Evolutionary conservation across 2,329 filamentous ascomycete genomes (phyloP), one percentile per base, ranked within the genome.

Genomic region (Chrysosporium keratinophilum): DNA sequence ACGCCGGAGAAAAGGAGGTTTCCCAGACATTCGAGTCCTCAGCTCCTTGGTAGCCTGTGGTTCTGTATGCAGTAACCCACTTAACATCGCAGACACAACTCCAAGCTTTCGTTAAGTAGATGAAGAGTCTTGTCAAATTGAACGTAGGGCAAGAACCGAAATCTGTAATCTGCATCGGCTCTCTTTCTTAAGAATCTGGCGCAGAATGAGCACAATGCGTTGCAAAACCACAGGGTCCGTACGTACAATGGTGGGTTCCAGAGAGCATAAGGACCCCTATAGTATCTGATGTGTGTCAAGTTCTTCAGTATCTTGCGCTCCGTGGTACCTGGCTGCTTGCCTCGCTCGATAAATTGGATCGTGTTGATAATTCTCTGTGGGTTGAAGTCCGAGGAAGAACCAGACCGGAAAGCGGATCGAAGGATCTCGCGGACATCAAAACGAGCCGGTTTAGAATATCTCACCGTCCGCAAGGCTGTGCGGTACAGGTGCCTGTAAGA

Each of bases 401-500:
- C 66, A 11, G 64, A 65, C 54, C 73, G 69, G 63, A 75, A 76
- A 23, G 71, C 61, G 7, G 65, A 64, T 49, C 70, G 69, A 40
- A 76, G 58, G 28, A 66, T 69, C 50, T 74, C 66, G 49, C 74
- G 74, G 15, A 81, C 64, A 1, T 77, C 73, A 66, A 76, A 75
- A 52, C 79, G 78, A 17, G 76, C 73, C 10, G 81, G 81, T 46
- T 72, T 75, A 1, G 80, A 76, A 65, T 79, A 81, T 54, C 77
- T 75, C 51, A 82, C 69, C 2, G 78, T 78, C 50, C 74, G 74
- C 17, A 83, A 68, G 7, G 73, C 69, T 31, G 74, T 71, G 23
- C 77, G 74, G 59, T 78, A 79, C 41, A 84, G 69, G 52, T 76
- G 72, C 56, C 81, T 77, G 63, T 84, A 84, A 50, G 78, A 77